Conservation (phyloP, 2,329 filamentous ascomycete species). For the Paecilomyces formosus region DNA sequence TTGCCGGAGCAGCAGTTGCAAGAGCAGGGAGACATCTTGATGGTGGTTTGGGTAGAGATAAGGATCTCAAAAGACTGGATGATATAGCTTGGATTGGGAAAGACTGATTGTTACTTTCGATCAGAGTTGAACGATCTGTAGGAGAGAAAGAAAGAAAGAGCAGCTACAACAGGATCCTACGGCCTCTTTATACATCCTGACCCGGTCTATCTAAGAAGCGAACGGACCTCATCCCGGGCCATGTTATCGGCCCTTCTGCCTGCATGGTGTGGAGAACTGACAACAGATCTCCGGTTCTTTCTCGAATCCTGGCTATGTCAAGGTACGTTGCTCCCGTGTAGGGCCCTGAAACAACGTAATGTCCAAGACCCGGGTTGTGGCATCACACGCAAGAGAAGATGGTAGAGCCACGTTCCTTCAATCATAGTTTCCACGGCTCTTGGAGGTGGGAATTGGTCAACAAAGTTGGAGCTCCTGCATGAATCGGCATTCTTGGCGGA, state of each 20-base stretch:
- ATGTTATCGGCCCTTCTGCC: neutral
- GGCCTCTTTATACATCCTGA: neutral
- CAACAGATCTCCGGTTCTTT: neutral
- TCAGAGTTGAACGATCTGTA: neutral
- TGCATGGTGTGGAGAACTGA: neutral
- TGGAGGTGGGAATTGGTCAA: neutral
- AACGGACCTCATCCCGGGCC: neutral
- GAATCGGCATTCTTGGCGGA: neutral
- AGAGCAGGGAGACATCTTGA: constrained; percentile 33
- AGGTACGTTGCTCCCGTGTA: neutral
- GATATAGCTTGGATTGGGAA: neutral
- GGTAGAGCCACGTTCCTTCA: neutral
- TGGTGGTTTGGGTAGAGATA: constrained; percentile 12
- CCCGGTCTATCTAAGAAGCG: neutral
- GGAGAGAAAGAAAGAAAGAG: neutral
- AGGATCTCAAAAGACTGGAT: neutral
- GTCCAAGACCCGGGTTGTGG: neutral
- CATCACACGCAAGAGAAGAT: neutral
- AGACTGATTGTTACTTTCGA: neutral
- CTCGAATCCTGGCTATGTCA: neutral
- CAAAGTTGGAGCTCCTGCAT: neutral
- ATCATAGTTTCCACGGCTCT: neutral
- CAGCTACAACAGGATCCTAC: neutral
- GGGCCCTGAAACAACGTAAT: neutral
- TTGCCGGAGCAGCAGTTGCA: constrained; percentile 35